Evolutionary conservation across 768 basidiomycete species (phyloP), one percentile per base, ranked within the genome.

Genomic region (Heimioporus sp.): DNA sequence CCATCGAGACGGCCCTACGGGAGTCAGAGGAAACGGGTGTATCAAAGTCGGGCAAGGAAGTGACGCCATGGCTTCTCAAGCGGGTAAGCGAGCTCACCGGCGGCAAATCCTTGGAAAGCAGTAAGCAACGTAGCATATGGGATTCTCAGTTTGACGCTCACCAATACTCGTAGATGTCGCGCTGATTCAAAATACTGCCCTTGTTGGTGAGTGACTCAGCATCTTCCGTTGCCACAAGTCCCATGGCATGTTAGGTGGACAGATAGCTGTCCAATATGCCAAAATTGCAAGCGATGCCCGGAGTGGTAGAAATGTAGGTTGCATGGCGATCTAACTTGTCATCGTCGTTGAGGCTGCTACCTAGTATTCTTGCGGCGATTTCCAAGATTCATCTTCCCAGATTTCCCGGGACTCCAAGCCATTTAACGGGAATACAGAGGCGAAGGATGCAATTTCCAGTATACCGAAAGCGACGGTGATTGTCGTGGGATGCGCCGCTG

Each of bases 31-130:
- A 80, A 52, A 87, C 86, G 56, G 92, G 94, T 2, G 73, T 96
- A 42, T 87, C 80, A 61, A 82, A 76, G 59, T 74, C 77, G 16
- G 97, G 97, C 3, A 98, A 97, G 60, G 90, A 92, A 53, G 93
- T 81, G 7, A 99, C 97, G 2, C 97, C 97, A 8, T 98, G 96
- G 96, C 74, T 99, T 10, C 74, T 99, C 30, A 76, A 78, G 40
- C 83, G 96, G 30, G 85, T 98, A 2, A 79, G 79, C 15, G 87
- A 96, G 65, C 74, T 98, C 43, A 92, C 89, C 0, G 64, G 79
- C 31, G 92, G 92, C 2, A 76, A 75, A 54, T 92, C 92, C 6
- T 71, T 97, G 46, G 72, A 76, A 36, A 85, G 80, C 62, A 88
- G 87, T 88, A 53, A 68, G 87, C 71, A 4, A 11, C 17, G 12